Conservation (phyloP, 768 basidiomycete genomes). For the Sistotremastrum niveocremeum region DNA sequence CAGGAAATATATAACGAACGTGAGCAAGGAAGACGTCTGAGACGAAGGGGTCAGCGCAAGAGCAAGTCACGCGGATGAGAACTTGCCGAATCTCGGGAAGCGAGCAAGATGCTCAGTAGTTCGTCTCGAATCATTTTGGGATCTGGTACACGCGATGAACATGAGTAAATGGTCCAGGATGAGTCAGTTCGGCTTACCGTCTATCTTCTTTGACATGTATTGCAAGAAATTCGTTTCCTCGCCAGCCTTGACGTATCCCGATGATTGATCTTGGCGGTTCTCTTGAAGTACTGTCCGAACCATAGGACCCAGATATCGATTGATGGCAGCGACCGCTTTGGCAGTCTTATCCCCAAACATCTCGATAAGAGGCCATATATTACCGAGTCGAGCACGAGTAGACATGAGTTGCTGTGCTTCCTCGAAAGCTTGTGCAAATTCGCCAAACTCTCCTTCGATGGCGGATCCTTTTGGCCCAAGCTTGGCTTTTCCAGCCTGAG, state of each 20-base stretch:
- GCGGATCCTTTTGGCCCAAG: slow-evolving; percentile 48
- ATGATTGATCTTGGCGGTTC: slow-evolving; percentile 13
- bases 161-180: not conserved
- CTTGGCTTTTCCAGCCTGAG: slow-evolving; percentile 28
- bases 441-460: slow-evolving; percentile 46
- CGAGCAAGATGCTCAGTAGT: slow-evolving; percentile 29
- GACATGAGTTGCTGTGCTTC: slow-evolving; percentile 23
- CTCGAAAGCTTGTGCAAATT: slow-evolving; percentile 34
- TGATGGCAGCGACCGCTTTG: slow-evolving; percentile 22
- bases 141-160: slow-evolving; percentile 9
- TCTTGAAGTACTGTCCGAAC: slow-evolving; percentile 38
- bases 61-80: too few species aligned
- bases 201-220: too few species aligned
- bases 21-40: slow-evolving; percentile 20
- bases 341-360: slow-evolving; percentile 25
- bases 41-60: not conserved
- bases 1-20: slow-evolving; percentile 21
- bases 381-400: slow-evolving; percentile 21
- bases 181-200: too few species aligned
- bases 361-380: slow-evolving; percentile 31
- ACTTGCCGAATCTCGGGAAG: slow-evolving; percentile 30
- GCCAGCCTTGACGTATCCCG: too few species aligned
- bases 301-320: slow-evolving; percentile 45
- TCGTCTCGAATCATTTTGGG: slow-evolving; percentile 25
- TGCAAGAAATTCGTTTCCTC: too few species aligned